Conservation (phyloP, 768 basidiomycete genomes). For the Dioszegia aurantiaca region DNA sequence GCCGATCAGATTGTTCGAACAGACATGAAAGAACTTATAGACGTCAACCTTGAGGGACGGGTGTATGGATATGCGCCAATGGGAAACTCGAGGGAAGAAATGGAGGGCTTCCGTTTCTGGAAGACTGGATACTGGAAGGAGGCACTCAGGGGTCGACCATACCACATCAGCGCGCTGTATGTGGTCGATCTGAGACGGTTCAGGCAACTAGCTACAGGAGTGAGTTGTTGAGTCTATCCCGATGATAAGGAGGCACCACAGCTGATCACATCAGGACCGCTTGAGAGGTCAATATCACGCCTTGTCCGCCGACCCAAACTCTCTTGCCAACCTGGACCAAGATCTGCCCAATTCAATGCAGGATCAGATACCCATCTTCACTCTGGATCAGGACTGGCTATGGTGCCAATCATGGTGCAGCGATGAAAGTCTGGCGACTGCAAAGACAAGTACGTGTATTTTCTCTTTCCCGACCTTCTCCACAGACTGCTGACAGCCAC, state of each 20-base stretch:
- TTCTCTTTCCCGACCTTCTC: not conserved
- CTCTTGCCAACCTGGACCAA: slow-evolving; percentile 92
- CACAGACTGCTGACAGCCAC: slow-evolving; percentile 6
- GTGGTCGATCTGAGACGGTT: slow-evolving; percentile 93
- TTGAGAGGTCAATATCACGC: slow-evolving; percentile 76
- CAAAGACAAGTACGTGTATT: slow-evolving; percentile 52
- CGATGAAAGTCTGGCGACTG: slow-evolving; percentile 51
- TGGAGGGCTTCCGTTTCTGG: slow-evolving; percentile 99
- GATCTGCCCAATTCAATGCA: slow-evolving; percentile 97
- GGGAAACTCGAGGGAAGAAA: slow-evolving; percentile 90
- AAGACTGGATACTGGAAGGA: slow-evolving; percentile 82
- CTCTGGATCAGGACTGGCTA: slow-evolving; percentile 88
- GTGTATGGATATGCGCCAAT: slow-evolving; percentile 97
- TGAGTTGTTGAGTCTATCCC: slow-evolving; percentile 30
- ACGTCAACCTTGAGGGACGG: slow-evolving; percentile 83
- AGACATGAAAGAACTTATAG: slow-evolving; percentile 92
- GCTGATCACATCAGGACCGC: slow-evolving; percentile 43
- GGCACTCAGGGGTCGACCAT: slow-evolving; percentile 74
- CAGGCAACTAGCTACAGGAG: slow-evolving; percentile 72
- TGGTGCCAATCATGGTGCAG: slow-evolving; percentile 99
- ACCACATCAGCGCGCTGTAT: slow-evolving; percentile 97
- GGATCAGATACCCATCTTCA: slow-evolving; percentile 83
- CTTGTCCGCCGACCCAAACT: slow-evolving; percentile 89
- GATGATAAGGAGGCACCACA: not conserved
- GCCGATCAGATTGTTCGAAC: slow-evolving; percentile 82